These are phyloP conservation scores for Thelephora ganbajun DNA, from an alignment of 768 basidiomycete genomes.

Conservation along the genomic window DNA sequence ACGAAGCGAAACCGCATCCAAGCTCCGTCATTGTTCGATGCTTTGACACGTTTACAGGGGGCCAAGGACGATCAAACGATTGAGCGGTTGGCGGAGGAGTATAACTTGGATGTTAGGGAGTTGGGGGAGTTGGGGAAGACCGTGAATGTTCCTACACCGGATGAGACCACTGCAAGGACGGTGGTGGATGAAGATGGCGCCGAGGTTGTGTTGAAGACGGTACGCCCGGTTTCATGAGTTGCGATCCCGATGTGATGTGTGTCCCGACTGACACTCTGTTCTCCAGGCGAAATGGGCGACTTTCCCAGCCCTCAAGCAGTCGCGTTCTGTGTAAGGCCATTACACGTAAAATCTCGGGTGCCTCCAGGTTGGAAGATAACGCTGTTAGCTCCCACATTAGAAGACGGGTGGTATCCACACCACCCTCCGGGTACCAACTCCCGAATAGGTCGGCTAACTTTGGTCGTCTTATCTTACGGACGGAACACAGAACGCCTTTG, in stretches of 20 bases:
- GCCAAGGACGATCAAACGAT: slow-evolving; percentile 27
- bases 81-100: slow-evolving; percentile 34
- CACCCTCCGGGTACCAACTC: no score
- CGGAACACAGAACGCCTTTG: no score
- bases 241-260: background rate
- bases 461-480: no score
- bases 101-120: slow-evolving; percentile 37
- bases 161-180: slow-evolving; percentile 28
- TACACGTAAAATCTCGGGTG: no score
- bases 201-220: slow-evolving; percentile 36
- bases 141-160: slow-evolving; percentile 55
- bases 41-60: slow-evolving; percentile 53
- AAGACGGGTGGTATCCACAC: no score
- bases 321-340: no score
- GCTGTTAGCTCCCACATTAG: no score
- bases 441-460: no score
- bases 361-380: no score
- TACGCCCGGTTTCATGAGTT: slow-evolving; percentile 16
- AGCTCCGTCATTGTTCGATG: slow-evolving; percentile 34
- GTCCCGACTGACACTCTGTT: slow-evolving; percentile 2
- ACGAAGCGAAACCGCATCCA: slow-evolving; percentile 39
- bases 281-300: background rate
- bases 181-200: slow-evolving; percentile 40
- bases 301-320: background rate
- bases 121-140: slow-evolving; percentile 38